Evolutionary conservation across 345 rosid species (phyloP).

Genomic region (Cardamine chenopodiifolia): DNA sequence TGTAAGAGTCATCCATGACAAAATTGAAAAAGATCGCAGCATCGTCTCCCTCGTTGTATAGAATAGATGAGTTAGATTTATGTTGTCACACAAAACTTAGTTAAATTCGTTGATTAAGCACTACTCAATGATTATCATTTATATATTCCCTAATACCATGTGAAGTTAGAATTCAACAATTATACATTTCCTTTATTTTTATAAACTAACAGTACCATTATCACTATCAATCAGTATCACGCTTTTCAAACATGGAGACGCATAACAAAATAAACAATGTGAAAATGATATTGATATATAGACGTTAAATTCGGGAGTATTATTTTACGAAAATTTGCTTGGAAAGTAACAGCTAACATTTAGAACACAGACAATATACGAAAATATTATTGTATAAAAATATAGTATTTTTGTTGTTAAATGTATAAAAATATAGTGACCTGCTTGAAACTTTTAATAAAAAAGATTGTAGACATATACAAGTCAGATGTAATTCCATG

Average conservation of each 20-base stretch:
- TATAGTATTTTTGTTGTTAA: too few species aligned
- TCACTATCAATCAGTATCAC: slow-evolving; percentile 13
- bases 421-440: not conserved
- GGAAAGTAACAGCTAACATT: not conserved
- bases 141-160: not conserved
- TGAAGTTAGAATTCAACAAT: slow-evolving; percentile 31
- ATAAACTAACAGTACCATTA: not conserved
- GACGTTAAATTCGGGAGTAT: not conserved
- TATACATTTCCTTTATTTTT: slow-evolving; percentile 13
- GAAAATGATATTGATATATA: slow-evolving; percentile 14
- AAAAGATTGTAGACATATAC: slow-evolving; percentile 18
- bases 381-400: not conserved
- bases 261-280: slow-evolving; percentile 13
- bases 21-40: not conserved
- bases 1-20: not conserved
- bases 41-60: not conserved
- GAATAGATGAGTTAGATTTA: not conserved
- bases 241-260: slow-evolving; percentile 34
- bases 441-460: not conserved
- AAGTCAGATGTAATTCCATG: slow-evolving; percentile 33
- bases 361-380: not conserved
- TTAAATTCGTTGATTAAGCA: not conserved
- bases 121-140: not conserved
- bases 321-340: slow-evolving; percentile 1
- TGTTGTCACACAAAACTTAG: not conserved